Base-by-base conservation (phyloP, 2,329 filamentous ascomycete species). In the Fusarium annulatum region DNA sequence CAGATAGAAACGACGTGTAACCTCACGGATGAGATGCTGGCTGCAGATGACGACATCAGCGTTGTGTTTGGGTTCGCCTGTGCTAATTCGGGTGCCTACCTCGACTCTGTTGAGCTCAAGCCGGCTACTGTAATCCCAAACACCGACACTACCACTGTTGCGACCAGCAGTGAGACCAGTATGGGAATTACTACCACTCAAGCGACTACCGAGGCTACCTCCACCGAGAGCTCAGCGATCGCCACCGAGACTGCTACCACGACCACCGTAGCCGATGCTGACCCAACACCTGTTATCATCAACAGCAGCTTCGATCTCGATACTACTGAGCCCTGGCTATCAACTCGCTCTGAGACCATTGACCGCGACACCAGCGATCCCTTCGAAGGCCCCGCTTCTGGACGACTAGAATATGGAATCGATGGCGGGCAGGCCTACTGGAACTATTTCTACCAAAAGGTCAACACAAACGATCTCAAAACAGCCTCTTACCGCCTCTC, bases 291-390 rank as follows among this genome's bases (percentile, higher is more conserved):
- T 48, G 2, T 48, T 30, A 3, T 48, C 19, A 21, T 21, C 26
- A 48, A 48, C 26, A 21, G 45, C 45, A 4, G 9, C 45, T 48
- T 48, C 26, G 45, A 48, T 48, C 45, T 48, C 26, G 45, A 48
- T 10, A 48, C 45, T 30, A 30, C 19, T 30, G 48, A 14, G 3
- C 48, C 10, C 5, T 51, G 48, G 28, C 48, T 51, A 19, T 14
- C 21, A 2, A 23, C 15, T 14, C 7, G 10, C 21, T 18, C 21
- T 8, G 10, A 49, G 7, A 4, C 10, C 15, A 10, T 49, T 7
- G 0, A 12, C 7, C 48, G 28, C 21, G 48, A 51, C 21, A 19
- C 2, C 10, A 5, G 1, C 15, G 5, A 1, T 7, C 48, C 48
- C 21, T 23, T 23, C 10, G 48, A 51, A 33, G 30, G 48, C 2